A percentile compares a stretch with the other conserved stretches of the same genome.
Evolutionary conservation across 148 eudicot species (phyloP).

Genomic region (Simmondsia chinensis): DNA sequence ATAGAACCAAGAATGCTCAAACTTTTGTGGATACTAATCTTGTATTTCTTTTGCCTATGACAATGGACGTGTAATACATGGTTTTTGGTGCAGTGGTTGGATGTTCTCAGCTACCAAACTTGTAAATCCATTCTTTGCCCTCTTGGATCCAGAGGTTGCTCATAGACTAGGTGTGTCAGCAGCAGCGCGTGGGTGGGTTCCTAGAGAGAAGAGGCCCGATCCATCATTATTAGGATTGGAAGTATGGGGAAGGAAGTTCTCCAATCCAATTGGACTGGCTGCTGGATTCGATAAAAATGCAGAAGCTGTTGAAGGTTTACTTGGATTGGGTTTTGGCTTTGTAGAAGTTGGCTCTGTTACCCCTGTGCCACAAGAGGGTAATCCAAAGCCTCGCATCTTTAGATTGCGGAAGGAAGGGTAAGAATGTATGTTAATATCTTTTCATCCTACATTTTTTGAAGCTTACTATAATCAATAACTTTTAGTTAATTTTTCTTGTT

Average conservation of each 20-base stretch:
- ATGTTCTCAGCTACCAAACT: slow-evolving; percentile 90
- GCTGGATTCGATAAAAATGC: slow-evolving; percentile 99
- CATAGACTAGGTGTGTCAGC: slow-evolving; percentile 80
- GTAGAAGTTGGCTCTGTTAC: slow-evolving; percentile 98
- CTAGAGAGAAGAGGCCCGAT: slow-evolving; percentile 92
- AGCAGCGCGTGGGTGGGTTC: slow-evolving; percentile 99
- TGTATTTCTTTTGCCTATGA: background rate
- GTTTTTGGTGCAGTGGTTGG: slow-evolving; percentile 78
- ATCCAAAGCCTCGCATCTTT: slow-evolving; percentile 95
- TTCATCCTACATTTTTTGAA: background rate
- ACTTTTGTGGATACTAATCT: background rate
- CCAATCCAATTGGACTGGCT: slow-evolving; percentile 93
- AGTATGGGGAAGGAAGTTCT: slow-evolving; percentile 96
- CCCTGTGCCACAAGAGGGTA: slow-evolving; percentile 95
- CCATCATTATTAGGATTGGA: slow-evolving; percentile 64
- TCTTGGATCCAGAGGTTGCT: slow-evolving; percentile 89
- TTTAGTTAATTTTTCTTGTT: background rate
- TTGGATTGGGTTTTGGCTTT: slow-evolving; percentile 94
- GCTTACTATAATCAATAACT: background rate
- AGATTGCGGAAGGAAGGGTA: slow-evolving; percentile 82
- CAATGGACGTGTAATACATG: background rate
- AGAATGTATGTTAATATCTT: slow-evolving; percentile 29
- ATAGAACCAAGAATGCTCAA: too few species aligned
- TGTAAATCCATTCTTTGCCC: slow-evolving; percentile 91
- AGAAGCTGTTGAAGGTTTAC: slow-evolving; percentile 97